Conservation (phyloP, 768 basidiomycete genomes). For the Coprinellus micaceus region DNA sequence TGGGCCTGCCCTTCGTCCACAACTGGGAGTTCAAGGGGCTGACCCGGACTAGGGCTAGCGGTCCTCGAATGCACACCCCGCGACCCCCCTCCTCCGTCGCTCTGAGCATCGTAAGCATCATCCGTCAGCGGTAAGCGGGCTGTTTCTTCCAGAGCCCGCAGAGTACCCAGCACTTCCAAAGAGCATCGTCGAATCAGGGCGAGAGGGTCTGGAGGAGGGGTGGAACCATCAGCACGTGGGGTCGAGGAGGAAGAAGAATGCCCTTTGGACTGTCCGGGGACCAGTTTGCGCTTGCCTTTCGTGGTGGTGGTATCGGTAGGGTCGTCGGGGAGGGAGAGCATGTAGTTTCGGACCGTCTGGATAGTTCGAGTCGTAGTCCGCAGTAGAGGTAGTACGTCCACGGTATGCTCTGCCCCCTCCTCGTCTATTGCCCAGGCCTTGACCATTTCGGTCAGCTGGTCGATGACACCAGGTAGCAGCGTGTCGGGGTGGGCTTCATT, state of each 20-base stretch:
- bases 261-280: conserved; percentile 22
- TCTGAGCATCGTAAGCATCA: conserved; percentile 79
- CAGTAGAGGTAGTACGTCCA: conserved; percentile 66
- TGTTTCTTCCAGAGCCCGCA: conserved; percentile 78
- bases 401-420: neutral
- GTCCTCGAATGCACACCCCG: conserved; percentile 34
- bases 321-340: conserved; percentile 79
- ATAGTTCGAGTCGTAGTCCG: conserved; percentile 79
- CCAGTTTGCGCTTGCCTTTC: conserved; percentile 49
- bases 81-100: conserved; percentile 47
- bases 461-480: conserved; percentile 71
- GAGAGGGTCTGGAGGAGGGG: conserved; percentile 51
- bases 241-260: too few relatives aligned
- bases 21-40: conserved; percentile 30
- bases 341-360: conserved; percentile 79
- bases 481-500: conserved; percentile 74
- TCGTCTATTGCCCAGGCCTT: conserved; percentile 55
- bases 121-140: conserved; percentile 73
- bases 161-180: conserved; percentile 75
- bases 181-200: conserved; percentile 71
- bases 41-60: conserved; percentile 36
- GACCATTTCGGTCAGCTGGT: conserved; percentile 67
- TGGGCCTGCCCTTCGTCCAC: conserved; percentile 34
- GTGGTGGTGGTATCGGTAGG: conserved; percentile 50
- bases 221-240: neutral